Conservation (phyloP, 2,329 filamentous ascomycete species). For the Fusarium udum region DNA sequence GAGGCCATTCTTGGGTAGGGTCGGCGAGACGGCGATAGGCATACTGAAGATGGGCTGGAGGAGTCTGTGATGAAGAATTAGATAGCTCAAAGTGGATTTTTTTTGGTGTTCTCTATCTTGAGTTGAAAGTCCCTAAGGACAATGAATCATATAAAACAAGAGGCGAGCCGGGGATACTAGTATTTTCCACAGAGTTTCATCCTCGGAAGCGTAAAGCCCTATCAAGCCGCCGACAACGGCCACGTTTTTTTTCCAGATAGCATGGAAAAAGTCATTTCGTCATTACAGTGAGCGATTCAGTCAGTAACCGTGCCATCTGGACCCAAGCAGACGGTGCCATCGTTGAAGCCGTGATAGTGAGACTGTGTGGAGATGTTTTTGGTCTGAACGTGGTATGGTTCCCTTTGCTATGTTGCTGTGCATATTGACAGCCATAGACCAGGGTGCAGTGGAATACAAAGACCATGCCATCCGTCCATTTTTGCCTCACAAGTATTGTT, state of each 20-base stretch:
- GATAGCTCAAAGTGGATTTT: slow-evolving; percentile 8
- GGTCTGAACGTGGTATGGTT: slow-evolving; percentile 21
- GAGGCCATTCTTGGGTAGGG: slow-evolving; percentile 62
- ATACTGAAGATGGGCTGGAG: slow-evolving; percentile 48
- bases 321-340: slow-evolving; percentile 32
- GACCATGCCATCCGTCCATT: slow-evolving; percentile 33
- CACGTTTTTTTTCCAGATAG: slow-evolving; percentile 34
- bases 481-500: slow-evolving; percentile 17
- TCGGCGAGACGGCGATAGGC: slow-evolving; percentile 57
- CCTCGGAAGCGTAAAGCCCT: slow-evolving; percentile 10
- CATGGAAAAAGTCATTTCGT: slow-evolving; percentile 24
- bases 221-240: slow-evolving; percentile 33
- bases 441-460: slow-evolving; percentile 31
- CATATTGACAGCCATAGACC: slow-evolving; percentile 26
- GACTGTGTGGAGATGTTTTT: slow-evolving; percentile 28
- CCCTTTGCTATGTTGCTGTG: slow-evolving; percentile 24
- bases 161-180: slow-evolving; percentile 32
- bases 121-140: slow-evolving; percentile 13
- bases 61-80: slow-evolving; percentile 5
- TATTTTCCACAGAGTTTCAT: slow-evolving; percentile 14
- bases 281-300: slow-evolving; percentile 12
- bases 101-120: slow-evolving; percentile 2
- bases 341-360: slow-evolving; percentile 14
- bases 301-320: slow-evolving; percentile 21
- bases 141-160: slow-evolving; percentile 7